Evolutionary conservation across 1,284 basidiomycete species (phyloP).

Genomic region (Polyporus tsugae): DNA sequence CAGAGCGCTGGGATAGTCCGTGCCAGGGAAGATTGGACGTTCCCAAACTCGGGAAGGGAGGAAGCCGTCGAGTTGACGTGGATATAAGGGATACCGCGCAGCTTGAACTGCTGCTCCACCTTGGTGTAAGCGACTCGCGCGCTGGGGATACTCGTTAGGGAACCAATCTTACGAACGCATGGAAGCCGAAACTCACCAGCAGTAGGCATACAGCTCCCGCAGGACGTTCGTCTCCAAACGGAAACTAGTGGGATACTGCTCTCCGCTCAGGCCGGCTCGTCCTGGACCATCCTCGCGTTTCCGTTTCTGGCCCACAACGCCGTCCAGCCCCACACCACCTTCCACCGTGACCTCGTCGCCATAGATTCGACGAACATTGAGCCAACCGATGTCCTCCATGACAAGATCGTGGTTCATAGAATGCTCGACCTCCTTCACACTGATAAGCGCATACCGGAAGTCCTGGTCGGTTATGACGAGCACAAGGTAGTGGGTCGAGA

Average conservation of each 20-base stretch:
- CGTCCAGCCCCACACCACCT: slow-evolving; percentile 15
- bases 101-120: slow-evolving; percentile 88
- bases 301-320: slow-evolving; percentile 44
- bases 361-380: slow-evolving; percentile 71
- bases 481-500: slow-evolving; percentile 78
- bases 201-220: slow-evolving; percentile 81
- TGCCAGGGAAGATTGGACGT: slow-evolving; percentile 73
- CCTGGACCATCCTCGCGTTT: slow-evolving; percentile 43
- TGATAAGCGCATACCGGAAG: slow-evolving; percentile 81
- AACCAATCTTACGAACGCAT: not conserved
- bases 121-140: slow-evolving; percentile 91
- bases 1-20: slow-evolving; percentile 83
- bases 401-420: slow-evolving; percentile 61
- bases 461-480: slow-evolving; percentile 79
- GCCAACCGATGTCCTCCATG: slow-evolving; percentile 81
- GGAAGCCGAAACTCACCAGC: slow-evolving; percentile 61
- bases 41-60: slow-evolving; percentile 53
- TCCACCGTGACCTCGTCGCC: slow-evolving; percentile 47
- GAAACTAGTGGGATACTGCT: slow-evolving; percentile 55
- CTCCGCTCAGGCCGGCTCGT: slow-evolving; percentile 20
- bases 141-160: slow-evolving; percentile 48
- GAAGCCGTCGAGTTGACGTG: slow-evolving; percentile 71
- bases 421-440: slow-evolving; percentile 59
- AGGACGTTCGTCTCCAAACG: slow-evolving; percentile 73
- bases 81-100: slow-evolving; percentile 80